Evolutionary conservation across 2,329 filamentous ascomycete species (phyloP).

Genomic region (Botrytis sinoallii): DNA sequence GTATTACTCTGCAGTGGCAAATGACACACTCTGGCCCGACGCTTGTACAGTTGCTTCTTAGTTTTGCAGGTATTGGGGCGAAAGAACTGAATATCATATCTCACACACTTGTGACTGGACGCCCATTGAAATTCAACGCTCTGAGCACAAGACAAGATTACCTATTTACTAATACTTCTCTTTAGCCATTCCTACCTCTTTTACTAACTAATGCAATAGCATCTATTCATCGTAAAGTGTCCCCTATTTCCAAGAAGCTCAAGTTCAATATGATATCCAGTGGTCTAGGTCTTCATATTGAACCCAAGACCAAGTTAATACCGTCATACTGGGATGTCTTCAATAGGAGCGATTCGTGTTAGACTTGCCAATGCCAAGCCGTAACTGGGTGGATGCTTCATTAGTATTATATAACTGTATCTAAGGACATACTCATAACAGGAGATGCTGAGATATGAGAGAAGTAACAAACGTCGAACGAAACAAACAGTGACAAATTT

Average conservation of each 20-base stretch:
- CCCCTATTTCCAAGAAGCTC: neutral
- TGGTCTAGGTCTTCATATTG: neutral
- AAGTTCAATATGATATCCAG: neutral
- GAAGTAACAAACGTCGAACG: neutral
- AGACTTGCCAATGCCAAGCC: rapidly evolving
- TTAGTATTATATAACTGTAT: neutral
- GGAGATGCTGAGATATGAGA: rapidly evolving
- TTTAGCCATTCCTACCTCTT: neutral
- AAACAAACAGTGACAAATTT: neutral
- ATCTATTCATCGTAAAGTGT: neutral
- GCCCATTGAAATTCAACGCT: neutral
- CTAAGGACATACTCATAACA: neutral
- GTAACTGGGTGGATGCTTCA: rapidly evolving
- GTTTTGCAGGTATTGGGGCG: neutral
- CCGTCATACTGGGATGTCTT: neutral
- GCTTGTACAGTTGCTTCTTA: neutral
- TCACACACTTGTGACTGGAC: neutral
- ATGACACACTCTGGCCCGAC: rapidly evolving
- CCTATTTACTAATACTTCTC: neutral
- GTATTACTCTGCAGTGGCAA: neutral
- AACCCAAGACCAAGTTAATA: neutral
- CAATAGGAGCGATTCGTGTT: neutral
- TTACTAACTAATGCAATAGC: rapidly evolving
- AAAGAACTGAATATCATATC: neutral
- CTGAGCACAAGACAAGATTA: neutral